Conservation (phyloP, 306 rosid genomes). For the Vicia villosa region DNA sequence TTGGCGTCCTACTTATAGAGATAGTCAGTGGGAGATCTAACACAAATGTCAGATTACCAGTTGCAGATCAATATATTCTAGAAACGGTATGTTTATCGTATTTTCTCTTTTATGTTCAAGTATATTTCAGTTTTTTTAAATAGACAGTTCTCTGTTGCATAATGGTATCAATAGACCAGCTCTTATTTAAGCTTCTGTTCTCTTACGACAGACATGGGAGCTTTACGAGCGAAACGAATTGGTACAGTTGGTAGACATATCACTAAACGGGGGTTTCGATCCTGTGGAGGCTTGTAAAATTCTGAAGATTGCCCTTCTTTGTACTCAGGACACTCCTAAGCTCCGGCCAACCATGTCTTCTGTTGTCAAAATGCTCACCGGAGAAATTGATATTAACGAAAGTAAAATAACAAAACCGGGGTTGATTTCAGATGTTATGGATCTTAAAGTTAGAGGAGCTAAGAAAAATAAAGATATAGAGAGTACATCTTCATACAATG, state of each 20-base stretch:
- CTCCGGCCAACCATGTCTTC: conserved; percentile 83
- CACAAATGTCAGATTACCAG: conserved; percentile 66
- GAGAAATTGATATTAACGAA: conserved; percentile 51
- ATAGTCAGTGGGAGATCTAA: conserved; percentile 85
- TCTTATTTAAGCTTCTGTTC: conserved; percentile 29
- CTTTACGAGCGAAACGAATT: conserved; percentile 61
- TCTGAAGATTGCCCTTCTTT: conserved; percentile 78
- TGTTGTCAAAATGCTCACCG: conserved; percentile 77
- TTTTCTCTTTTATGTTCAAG: conserved; percentile 7
- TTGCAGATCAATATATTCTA: conserved; percentile 69
- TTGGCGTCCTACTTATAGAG: conserved; percentile 89
- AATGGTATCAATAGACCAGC: background rate
- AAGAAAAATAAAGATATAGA: conserved; percentile 28
- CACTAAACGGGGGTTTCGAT: conserved; percentile 67
- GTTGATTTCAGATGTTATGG: conserved; percentile 82
- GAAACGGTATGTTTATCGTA: conserved; percentile 66
- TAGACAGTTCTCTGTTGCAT: background rate
- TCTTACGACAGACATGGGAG: conserved; percentile 69
- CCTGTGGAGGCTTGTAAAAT: conserved; percentile 73
- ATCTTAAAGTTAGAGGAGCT: conserved; percentile 57
- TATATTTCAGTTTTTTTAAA: background rate
- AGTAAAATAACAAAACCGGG: conserved; percentile 73
- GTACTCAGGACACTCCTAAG: conserved; percentile 81
- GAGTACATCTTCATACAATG: conserved; percentile 40
- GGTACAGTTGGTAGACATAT: conserved; percentile 57